Evolutionary conservation across 257 asterid genomes (phyloP).

Genomic region (Galeopsis tetrahit): DNA sequence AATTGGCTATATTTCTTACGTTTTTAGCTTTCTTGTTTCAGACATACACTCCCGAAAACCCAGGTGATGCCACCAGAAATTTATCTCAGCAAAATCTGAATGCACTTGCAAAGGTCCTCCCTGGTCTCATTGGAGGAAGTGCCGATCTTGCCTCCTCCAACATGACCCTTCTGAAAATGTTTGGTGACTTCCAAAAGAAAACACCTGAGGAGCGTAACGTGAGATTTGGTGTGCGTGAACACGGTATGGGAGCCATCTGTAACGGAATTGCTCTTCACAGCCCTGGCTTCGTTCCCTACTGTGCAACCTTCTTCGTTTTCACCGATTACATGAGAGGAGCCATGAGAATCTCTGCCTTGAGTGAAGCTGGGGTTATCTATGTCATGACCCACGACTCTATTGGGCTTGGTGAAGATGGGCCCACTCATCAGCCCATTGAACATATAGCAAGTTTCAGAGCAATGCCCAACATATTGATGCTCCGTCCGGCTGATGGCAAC

Average conservation of each 20-base stretch:
- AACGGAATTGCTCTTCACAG: constrained; percentile 79
- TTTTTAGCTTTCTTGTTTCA: constrained; percentile 31
- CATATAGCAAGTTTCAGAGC: constrained; percentile 83
- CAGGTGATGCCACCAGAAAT: constrained; percentile 79
- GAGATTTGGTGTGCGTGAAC: constrained; percentile 82
- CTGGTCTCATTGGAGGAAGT: constrained; percentile 85
- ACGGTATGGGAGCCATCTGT: constrained; percentile 76
- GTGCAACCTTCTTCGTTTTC: constrained; percentile 85
- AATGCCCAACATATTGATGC: constrained; percentile 79
- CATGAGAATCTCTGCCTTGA: constrained; percentile 72
- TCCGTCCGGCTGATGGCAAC: constrained; percentile 87
- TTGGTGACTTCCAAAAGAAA: constrained; percentile 75
- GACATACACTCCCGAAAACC: constrained; percentile 78
- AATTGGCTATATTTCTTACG: constrained; percentile 19
- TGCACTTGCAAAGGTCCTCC: constrained; percentile 81
- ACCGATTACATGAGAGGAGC: constrained; percentile 86
- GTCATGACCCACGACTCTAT: constrained; percentile 92
- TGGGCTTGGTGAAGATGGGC: constrained; percentile 91
- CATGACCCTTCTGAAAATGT: constrained; percentile 80
- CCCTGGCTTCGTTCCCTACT: constrained; percentile 76
- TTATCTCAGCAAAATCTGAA: constrained; percentile 72
- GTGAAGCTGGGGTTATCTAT: constrained; percentile 70
- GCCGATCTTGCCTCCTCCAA: constrained; percentile 94
- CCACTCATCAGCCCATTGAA: constrained; percentile 87
- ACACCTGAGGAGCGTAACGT: constrained; percentile 83